These are phyloP conservation scores for Acanthamoeba sp. DNA, from an alignment of 208 protist species.

Conservation along the genomic window DNA sequence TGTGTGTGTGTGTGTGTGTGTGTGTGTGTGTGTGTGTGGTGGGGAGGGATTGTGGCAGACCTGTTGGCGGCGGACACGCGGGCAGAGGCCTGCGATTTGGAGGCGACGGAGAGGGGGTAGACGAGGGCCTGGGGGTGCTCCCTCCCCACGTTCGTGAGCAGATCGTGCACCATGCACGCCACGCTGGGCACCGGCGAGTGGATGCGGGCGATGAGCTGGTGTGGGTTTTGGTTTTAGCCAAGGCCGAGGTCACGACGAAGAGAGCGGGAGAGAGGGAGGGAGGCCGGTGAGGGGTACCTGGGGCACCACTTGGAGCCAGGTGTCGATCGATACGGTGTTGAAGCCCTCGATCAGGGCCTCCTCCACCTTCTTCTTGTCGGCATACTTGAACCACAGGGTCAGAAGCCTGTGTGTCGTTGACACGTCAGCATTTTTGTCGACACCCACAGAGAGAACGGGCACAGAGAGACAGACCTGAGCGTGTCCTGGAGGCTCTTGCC, in stretches of 20 bases:
- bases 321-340: conserved; percentile 95
- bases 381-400: conserved; percentile 98
- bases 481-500: conserved; percentile 95
- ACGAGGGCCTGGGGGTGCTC: conserved; percentile 98
- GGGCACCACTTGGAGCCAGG: conserved; percentile 99
- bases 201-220: conserved; percentile 97
- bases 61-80: conserved; percentile 61
- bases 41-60: no score
- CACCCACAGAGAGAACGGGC: background rate
- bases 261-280: background rate
- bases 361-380: conserved; percentile 90
- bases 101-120: conserved; percentile 99
- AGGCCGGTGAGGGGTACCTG: conserved; percentile 86
- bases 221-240: background rate
- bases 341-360: conserved; percentile 93
- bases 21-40: no score
- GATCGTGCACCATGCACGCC: conserved; percentile 93
- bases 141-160: conserved; percentile 96
- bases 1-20: no score
- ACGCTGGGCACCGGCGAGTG: conserved; percentile 93
- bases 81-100: conserved; percentile 86
- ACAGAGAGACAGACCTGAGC: conserved; percentile 82
- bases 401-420: conserved; percentile 83
- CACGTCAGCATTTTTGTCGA: background rate
- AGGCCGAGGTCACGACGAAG: background rate